These are phyloP conservation scores for Apiospora hydei DNA, from an alignment of 2,329 filamentous ascomycete genomes.

Conservation along the genomic window DNA sequence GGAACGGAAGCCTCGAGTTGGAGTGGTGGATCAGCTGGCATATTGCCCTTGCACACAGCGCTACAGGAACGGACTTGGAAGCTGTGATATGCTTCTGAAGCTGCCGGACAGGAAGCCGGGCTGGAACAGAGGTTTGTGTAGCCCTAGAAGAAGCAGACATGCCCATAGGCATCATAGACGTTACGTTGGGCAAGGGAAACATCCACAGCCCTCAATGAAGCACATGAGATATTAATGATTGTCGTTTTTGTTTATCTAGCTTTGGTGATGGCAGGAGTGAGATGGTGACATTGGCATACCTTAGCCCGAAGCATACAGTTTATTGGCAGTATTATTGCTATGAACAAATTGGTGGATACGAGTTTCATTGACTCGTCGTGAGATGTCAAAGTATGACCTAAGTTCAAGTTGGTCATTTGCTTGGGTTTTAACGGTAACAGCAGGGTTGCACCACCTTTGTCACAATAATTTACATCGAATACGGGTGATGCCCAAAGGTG, in stretches of 20 bases:
- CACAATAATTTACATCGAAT: background rate
- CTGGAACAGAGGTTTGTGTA: background rate
- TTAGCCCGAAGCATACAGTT: background rate
- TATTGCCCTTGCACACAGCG: background rate
- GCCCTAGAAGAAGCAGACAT: background rate
- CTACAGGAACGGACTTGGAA: background rate
- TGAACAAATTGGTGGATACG: background rate
- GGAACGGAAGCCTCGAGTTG: background rate
- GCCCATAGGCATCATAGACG: slow-evolving; percentile 8
- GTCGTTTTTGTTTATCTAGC: background rate
- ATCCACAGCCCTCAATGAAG: slow-evolving; percentile 6
- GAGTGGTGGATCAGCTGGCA: background rate
- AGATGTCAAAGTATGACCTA: too few species aligned
- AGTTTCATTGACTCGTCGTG: too few species aligned
- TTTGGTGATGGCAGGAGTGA: background rate
- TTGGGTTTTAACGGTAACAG: too few species aligned
- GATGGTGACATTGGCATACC: background rate
- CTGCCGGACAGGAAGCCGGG: background rate
- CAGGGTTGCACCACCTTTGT: background rate
- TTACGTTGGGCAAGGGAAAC: background rate
- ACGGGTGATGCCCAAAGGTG: background rate
- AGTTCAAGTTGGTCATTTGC: too few species aligned
- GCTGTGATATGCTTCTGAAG: background rate
- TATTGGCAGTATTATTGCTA: background rate
- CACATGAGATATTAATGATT: background rate